Base-by-base conservation (phyloP, 106 monocot species). In the Allium sativum region DNA sequence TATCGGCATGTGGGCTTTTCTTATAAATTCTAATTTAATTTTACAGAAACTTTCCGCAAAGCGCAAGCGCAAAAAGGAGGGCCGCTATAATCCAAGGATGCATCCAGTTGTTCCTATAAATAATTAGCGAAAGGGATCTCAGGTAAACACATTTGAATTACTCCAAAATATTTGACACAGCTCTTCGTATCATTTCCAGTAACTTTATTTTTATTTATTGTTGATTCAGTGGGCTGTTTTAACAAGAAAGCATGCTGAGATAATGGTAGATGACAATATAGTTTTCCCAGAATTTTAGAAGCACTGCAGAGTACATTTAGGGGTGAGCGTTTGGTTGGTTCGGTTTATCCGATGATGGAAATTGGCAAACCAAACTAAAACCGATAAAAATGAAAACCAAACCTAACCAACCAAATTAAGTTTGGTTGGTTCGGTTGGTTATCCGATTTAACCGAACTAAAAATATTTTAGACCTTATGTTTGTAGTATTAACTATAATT, bases 21-120 rank as follows among this genome's bases (percentile, higher is more conserved):
- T 31, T 31, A 31, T 5, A n/a, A n/a, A n/a, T n/a, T n/a, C n/a
- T n/a, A n/a, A n/a, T n/a, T n/a, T n/a, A n/a, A n/a, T n/a, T n/a
- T n/a, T n/a, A n/a, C n/a, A n/a, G n/a, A n/a, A n/a, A n/a, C n/a
- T n/a, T n/a, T n/a, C n/a, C n/a, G n/a, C n/a, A n/a, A n/a, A n/a
- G n/a, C n/a, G n/a, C n/a, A n/a, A n/a, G n/a, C n/a, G n/a, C 78
- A 88, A 79, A 70, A 98, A 91, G 76, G 87, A 91, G 43, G 80
- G 88, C 57, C 84, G 96, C 47, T 98, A 98, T 70, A 98, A 98
- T 85, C 96, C 96, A 42, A 91, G 60, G 84, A 98, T 98, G 96
- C 57, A 88, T 78, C 96, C 84, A 45, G 70, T 85, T 47, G 76
- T 98, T 78, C 84, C 87, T 65, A 64, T 78, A 14, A 62, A 82